phyloP scores from a whole-genome alignment of 176 grass and related monocot species.

The Carex cristatella region DNA sequence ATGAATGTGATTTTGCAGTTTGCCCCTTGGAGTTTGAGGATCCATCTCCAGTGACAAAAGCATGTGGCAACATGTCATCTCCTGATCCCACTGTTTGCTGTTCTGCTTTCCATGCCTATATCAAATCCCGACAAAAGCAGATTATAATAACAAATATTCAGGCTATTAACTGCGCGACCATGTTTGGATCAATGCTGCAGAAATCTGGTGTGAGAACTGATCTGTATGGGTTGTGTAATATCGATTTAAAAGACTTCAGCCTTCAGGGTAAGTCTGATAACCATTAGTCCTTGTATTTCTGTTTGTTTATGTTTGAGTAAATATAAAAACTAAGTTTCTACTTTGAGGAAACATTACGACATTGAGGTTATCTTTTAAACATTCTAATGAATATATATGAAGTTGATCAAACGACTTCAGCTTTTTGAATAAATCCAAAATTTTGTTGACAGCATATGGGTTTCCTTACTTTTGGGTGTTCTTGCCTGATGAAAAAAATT shows the following conservation, averaged over 20 bases:
- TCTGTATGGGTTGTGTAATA: slow-evolving; percentile 73
- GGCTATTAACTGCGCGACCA: slow-evolving; percentile 94
- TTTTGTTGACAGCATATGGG: background rate
- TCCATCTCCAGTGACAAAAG: slow-evolving; percentile 64
- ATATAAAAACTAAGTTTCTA: background rate
- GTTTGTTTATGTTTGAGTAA: background rate
- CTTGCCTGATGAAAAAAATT: background rate
- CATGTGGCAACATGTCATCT: slow-evolving; percentile 54
- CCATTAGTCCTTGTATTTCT: background rate
- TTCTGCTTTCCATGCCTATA: slow-evolving; percentile 55
- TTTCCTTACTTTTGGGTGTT: background rate
- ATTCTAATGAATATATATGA: background rate
- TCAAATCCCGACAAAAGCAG: slow-evolving; percentile 78
- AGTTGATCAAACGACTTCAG: background rate
- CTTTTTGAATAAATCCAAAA: background rate
- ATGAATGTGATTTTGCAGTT: slow-evolving; percentile 35
- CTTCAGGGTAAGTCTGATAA: slow-evolving; percentile 62
- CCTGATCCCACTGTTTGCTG: slow-evolving; percentile 52
- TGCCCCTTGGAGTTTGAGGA: slow-evolving; percentile 90
- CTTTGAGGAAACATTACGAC: background rate
- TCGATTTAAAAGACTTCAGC: slow-evolving; percentile 97
- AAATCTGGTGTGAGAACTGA: slow-evolving; percentile 68
- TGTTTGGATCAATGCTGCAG: slow-evolving; percentile 90
- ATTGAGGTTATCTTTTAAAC: background rate
- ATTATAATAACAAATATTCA: slow-evolving; percentile 97